Conservation (phyloP, 768 basidiomycete genomes). For the Russula griseocarnosa region DNA sequence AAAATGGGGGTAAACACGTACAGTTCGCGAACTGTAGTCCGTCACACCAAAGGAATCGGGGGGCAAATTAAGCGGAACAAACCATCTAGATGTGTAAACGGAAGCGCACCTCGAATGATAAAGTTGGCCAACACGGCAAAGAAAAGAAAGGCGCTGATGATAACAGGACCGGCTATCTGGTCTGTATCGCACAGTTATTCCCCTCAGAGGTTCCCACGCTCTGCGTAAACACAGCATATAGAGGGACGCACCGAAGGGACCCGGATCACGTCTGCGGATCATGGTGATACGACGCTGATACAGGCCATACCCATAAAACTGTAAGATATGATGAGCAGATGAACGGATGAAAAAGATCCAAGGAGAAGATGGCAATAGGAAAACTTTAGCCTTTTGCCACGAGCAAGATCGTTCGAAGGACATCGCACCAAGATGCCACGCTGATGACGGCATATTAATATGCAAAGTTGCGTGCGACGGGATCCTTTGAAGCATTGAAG, state of each 20-base stretch:
- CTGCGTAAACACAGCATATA: background rate
- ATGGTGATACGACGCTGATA: slow-evolving; percentile 87
- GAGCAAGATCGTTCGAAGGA: no score
- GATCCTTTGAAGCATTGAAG: slow-evolving; percentile 76
- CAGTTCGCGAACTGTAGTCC: slow-evolving; percentile 26
- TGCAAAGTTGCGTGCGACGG: slow-evolving; percentile 70
- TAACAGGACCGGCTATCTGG: slow-evolving; percentile 72
- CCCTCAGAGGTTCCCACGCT: background rate
- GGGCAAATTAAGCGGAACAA: background rate
- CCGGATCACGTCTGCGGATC: slow-evolving; percentile 85
- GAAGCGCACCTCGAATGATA: slow-evolving; percentile 63
- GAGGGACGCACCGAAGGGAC: slow-evolving; percentile 67
- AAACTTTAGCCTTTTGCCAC: background rate
- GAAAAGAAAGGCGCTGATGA: slow-evolving; percentile 82
- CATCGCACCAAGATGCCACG: slow-evolving; percentile 53
- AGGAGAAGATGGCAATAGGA: background rate
- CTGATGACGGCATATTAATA: slow-evolving; percentile 80
- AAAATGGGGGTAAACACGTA: background rate
- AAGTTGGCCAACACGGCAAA: slow-evolving; percentile 86
- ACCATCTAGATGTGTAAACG: background rate
- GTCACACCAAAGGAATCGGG: background rate
- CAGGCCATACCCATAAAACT: slow-evolving; percentile 82
- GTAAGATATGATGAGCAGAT: background rate
- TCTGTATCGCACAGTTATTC: slow-evolving; percentile 45
- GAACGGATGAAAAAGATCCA: background rate